Conservation (phyloP, 2,329 filamentous ascomycete genomes). For the Cytospora mali region DNA sequence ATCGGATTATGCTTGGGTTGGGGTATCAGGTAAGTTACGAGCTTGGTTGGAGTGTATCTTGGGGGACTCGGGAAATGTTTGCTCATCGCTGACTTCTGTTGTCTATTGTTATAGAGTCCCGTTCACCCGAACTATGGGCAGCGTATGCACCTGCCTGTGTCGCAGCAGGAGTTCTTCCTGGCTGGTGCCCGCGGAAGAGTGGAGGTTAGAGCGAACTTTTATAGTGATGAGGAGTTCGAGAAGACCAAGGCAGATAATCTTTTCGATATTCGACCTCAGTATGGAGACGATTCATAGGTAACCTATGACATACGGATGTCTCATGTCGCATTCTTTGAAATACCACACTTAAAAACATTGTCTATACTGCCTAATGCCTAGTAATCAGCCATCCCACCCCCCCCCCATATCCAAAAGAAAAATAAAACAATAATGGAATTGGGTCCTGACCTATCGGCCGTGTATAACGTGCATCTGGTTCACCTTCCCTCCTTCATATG, state of each 20-base stretch:
- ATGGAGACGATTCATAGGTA: conserved; percentile 11
- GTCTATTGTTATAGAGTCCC: conserved; percentile 23
- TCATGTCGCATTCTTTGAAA: too few species aligned
- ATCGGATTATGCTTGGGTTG: conserved; percentile 36
- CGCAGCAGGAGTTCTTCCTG: conserved; percentile 30
- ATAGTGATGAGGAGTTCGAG: conserved; percentile 26
- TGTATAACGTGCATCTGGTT: too few species aligned
- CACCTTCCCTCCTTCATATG: too few species aligned
- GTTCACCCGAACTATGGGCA: conserved; percentile 31
- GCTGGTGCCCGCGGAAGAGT: conserved; percentile 24
- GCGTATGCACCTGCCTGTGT: conserved; percentile 29
- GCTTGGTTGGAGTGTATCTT: background rate
- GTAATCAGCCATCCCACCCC: too few species aligned
- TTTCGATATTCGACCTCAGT: conserved; percentile 28
- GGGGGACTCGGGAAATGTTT: background rate
- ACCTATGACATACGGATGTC: too few species aligned
- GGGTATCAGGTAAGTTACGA: conserved; percentile 32
- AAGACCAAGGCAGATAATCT: conserved; percentile 21
- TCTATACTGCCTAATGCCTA: too few species aligned
- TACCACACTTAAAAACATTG: too few species aligned
- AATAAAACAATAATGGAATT: too few species aligned
- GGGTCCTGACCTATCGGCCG: too few species aligned
- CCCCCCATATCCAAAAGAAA: too few species aligned
- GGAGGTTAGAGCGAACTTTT: conserved; percentile 31
- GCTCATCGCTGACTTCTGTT: background rate